A percentile compares a stretch with the other conserved stretches of the same genome.
phyloP scores from a whole-genome alignment of 2,329 filamentous ascomycete species.

The Fusarium xyrophilum region DNA sequence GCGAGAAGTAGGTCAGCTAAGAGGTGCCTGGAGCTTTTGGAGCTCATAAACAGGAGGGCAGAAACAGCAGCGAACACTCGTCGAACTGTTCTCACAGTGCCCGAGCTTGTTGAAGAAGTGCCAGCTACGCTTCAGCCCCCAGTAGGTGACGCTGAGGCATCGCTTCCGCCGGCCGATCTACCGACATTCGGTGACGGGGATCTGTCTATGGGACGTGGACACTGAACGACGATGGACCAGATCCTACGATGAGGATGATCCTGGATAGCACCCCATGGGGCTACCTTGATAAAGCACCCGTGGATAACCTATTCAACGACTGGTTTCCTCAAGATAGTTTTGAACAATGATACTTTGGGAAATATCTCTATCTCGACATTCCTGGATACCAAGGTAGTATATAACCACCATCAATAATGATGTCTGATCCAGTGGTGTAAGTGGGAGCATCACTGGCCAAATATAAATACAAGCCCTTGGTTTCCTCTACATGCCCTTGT shows the following conservation, averaged over 20 bases:
- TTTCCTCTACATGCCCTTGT: slow-evolving; percentile 68
- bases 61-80: background rate
- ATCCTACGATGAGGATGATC: background rate
- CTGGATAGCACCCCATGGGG: background rate
- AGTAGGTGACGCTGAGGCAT: background rate
- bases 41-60: background rate
- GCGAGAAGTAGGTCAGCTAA: background rate
- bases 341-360: background rate
- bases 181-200: background rate
- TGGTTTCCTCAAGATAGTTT: background rate
- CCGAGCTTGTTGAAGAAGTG: background rate
- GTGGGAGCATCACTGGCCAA: slow-evolving; percentile 54
- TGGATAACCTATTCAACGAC: background rate
- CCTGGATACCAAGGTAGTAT: background rate
- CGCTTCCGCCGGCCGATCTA: background rate
- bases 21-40: background rate
- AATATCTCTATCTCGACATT: background rate
- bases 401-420: slow-evolving; percentile 15
- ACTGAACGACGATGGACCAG: background rate
- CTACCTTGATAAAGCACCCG: background rate
- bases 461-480: slow-evolving; percentile 65
- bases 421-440: slow-evolving; percentile 11
- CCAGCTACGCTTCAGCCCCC: background rate
- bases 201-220: background rate
- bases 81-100: background rate